Evolutionary conservation across 768 basidiomycete genomes (phyloP).

Genomic region (Solioccasus polychromus): DNA sequence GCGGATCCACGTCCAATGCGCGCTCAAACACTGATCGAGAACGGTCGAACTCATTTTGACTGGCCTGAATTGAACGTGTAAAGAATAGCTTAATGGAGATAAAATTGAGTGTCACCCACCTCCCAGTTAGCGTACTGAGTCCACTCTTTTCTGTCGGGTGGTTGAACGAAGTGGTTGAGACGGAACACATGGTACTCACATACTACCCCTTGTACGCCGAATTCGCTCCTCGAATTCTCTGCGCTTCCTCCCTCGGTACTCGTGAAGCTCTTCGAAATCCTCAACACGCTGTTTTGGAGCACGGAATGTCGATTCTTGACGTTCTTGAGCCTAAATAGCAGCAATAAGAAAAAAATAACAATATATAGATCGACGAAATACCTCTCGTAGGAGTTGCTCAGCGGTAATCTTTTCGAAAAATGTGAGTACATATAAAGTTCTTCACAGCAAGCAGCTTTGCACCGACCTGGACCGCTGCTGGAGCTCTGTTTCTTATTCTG

Average conservation of each 20-base stretch:
- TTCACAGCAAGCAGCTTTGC: neutral
- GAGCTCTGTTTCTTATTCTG: slow-evolving; percentile 94
- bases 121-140: slow-evolving; percentile 86
- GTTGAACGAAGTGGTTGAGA: slow-evolving; percentile 1
- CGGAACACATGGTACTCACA: slow-evolving; percentile 43
- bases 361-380: slow-evolving; percentile 27
- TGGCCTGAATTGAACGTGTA: slow-evolving; percentile 54
- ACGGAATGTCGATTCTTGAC: slow-evolving; percentile 88
- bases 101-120: slow-evolving; percentile 37
- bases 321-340: slow-evolving; percentile 79
- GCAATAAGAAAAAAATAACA: slow-evolving; percentile 1
- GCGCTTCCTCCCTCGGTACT: slow-evolving; percentile 88
- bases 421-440: slow-evolving; percentile 15
- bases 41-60: slow-evolving; percentile 94
- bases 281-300: slow-evolving; percentile 95
- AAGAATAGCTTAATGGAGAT: neutral
- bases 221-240: slow-evolving; percentile 94
- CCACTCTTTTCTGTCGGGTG: slow-evolving; percentile 70
- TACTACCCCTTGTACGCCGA: slow-evolving; percentile 73
- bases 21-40: slow-evolving; percentile 96
- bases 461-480: slow-evolving; percentile 86
- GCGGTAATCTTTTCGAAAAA: slow-evolving; percentile 77
- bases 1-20: slow-evolving; percentile 91
- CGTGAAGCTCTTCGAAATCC: slow-evolving; percentile 88
- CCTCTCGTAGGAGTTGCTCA: slow-evolving; percentile 95